Base-by-base conservation (phyloP, 2,329 filamentous ascomycete species). In the Ascochyta lentis region DNA sequence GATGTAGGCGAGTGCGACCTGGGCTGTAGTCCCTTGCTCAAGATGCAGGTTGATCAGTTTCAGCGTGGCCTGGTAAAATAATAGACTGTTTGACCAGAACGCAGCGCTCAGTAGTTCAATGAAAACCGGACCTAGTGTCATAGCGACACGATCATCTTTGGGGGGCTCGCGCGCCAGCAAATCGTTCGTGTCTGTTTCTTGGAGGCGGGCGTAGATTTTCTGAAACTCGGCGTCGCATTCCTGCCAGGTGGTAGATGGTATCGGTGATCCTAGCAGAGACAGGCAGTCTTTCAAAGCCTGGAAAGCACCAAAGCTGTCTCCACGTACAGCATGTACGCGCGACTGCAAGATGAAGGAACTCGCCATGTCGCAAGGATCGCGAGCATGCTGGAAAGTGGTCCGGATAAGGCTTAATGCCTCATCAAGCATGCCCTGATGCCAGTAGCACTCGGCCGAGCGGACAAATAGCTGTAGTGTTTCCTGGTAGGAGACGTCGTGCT, bases 301-400 rank as follows among this genome's bases (percentile, higher is more conserved):
- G 64, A 96, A 86, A 0, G 92, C 90, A 4, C 83, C 83, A 22
- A 81, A 77, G 26, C 87, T 86, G 61, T 96, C 86, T 1, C 92
- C 92, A 50, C 84, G 83, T 67, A 93, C 87, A 1, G 89, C 86
- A 66, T 88, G 86, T 41, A 96, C 89, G 45, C 92, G 86, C 6
- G 91, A 92, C 70, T 92, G 88, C 33, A 97, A 79, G 37, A 96
- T 89, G 78, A 89, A 96, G 0, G 91, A 91, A 8, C 90, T 88
- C 1, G 91, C 90, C 77, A 91, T 95, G 74, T 96, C 92, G 6
- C 90, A 83, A 0, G 90, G 78, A 16, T 87, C 87, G 61, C 84
- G 87, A 0, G 90, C 91, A 65, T 90, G 84, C 29, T 78, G 74
- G 64, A 95, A 90, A 5, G 96, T 85, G 3, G 84, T 85, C 22